Base-by-base conservation (phyloP, 2,329 filamentous ascomycete species). In the Alternaria rosae region DNA sequence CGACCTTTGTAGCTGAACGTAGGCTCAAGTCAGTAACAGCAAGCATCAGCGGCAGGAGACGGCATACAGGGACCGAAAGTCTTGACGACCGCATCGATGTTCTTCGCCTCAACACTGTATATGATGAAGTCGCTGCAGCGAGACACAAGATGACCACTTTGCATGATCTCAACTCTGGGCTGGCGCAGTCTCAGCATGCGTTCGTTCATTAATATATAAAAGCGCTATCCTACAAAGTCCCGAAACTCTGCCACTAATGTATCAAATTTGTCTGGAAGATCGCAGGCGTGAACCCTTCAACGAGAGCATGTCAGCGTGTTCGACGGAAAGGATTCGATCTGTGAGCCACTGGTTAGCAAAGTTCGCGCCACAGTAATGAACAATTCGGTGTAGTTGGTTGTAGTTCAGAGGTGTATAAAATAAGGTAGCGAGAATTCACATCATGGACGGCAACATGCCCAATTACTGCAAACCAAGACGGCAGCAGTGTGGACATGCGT, bases 361-460 rank as follows among this genome's bases (percentile, higher is more conserved):
- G 69, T 71, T 57, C 65, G 65, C 45, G 59, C 41, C 45, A 54
- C 45, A 53, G 45, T 50, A 54, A 56, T 68, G 70, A 69, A 70
- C 64, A 67, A 64, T 65, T 65, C 70, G 58, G 57, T 57, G 52
- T 61, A 47, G 48, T 64, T 57, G 35, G 56, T 61, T 64, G 62
- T 69, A 64, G 72, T 85, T 97, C 94, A 97, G 94, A 97, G 92
- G 85, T 85, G 81, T 77, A 82, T 91, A 88, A 87, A 85, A 79
- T 89, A 91, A 97, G 94, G 94, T 98, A 98, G 94, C 94, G 91
- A 95, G 92, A 89, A 85, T 89, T 97, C 91, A 96, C 94, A 97
- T 97, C 94, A 97, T 88, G 87, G 94, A 97, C 90, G 88, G 87
- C 85, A 84, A 83, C 83, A 84, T 80, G 81, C 83, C 79, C 70